Evolutionary conservation across 768 basidiomycete genomes (phyloP).

Genomic region (Lactifluus volemus): DNA sequence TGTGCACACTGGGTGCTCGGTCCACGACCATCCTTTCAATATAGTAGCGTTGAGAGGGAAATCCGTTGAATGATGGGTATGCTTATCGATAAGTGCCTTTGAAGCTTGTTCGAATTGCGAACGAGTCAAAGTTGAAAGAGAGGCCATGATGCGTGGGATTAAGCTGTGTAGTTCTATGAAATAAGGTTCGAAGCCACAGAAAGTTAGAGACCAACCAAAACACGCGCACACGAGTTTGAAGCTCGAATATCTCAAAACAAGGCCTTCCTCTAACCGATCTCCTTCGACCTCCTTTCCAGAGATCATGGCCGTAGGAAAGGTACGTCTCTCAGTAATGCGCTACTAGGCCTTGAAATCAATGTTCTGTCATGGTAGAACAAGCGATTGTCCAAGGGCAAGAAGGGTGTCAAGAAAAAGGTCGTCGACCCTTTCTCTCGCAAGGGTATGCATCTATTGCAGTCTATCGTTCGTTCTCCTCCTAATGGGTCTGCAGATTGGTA

Average conservation of each 20-base stretch:
- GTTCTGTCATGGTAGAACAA: constrained; percentile 64
- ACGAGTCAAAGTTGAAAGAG: constrained; percentile 45
- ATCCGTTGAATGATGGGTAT: background rate
- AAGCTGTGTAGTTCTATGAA: constrained; percentile 37
- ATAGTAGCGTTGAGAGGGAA: background rate
- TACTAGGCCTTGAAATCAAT: background rate
- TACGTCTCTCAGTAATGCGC: constrained; percentile 27
- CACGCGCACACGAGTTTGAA: constrained; percentile 6
- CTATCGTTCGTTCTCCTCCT: background rate
- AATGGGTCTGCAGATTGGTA: constrained; percentile 75
- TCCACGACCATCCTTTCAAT: constrained; percentile 48
- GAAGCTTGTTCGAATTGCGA: constrained; percentile 52
- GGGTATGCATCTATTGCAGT: constrained; percentile 42
- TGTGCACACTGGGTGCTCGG: constrained; percentile 45
- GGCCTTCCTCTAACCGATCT: constrained; percentile 41
- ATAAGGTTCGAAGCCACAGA: constrained; percentile 59
- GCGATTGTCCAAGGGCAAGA: constrained; percentile 95
- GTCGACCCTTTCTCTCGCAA: constrained; percentile 99
- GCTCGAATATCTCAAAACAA: constrained; percentile 31
- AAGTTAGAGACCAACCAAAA: constrained; percentile 6
- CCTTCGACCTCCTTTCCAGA: constrained; percentile 28
- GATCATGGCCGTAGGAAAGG: constrained; percentile 88
- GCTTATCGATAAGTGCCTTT: constrained; percentile 38
- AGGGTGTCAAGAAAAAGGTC: constrained; percentile 99
- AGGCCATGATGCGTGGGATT: constrained; percentile 18